Percentiles rank a stretch among this genome's conserved stretches.
Conservation (phyloP, 768 basidiomycete species). For the Stropharia rugosoannulata region DNA sequence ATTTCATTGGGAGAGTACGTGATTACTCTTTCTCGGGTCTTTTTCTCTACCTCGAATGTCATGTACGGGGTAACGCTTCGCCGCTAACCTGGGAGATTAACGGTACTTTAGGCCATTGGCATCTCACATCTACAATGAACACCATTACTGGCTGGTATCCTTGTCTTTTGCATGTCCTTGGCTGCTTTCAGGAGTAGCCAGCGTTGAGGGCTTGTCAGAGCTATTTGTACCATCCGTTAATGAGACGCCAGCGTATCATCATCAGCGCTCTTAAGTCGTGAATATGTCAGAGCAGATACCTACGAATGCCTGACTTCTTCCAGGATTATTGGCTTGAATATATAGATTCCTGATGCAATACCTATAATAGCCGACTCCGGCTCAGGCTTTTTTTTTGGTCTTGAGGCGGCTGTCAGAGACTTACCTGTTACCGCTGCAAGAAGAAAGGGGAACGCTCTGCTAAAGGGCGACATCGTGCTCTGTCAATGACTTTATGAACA, state of each 20-base stretch:
- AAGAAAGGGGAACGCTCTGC: constrained; percentile 47
- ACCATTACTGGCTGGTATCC: constrained; percentile 12
- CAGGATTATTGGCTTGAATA: constrained; percentile 54
- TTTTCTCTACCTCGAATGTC: constrained; percentile 1
- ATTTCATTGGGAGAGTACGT: constrained; percentile 19
- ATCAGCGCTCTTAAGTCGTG: constrained; percentile 11
- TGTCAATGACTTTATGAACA: background rate
- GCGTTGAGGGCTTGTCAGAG: constrained; percentile 11
- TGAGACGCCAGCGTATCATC: constrained; percentile 8
- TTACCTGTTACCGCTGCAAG: constrained; percentile 60
- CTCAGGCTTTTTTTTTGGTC: background rate
- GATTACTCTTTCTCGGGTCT: constrained; percentile 6
- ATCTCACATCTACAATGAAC: constrained; percentile 9
- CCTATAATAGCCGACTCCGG: constrained; percentile 34
- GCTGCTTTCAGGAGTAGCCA: constrained; percentile 16
- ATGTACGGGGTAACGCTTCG: constrained; percentile 2
- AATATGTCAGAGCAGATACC: constrained; percentile 12
- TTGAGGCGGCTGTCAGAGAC: constrained; percentile 2
- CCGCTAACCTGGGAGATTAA: constrained; percentile 9
- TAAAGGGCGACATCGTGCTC: constrained; percentile 28
- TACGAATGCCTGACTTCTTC: constrained; percentile 20
- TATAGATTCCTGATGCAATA: constrained; percentile 61
- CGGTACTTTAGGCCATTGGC: constrained; percentile 11
- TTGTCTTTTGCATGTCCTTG: constrained; percentile 14
- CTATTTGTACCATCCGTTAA: constrained; percentile 12